phyloP scores from a whole-genome alignment of 106 monocot genomes.

The Apostasia shenzhenica region DNA sequence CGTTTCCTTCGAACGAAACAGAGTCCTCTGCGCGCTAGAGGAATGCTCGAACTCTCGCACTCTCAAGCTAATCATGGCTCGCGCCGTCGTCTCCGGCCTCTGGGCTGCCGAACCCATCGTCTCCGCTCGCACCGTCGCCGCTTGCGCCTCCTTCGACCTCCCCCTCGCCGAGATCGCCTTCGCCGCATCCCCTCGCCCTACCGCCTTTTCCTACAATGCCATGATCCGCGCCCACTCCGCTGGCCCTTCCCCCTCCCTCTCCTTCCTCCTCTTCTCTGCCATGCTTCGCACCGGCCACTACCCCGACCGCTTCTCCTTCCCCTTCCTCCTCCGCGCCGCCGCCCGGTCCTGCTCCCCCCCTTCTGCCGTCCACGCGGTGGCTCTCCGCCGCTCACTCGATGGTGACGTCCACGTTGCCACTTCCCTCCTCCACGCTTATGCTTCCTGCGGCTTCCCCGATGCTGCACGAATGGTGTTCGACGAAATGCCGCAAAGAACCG shows the following conservation, averaged over 20 bases:
- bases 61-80: not conserved
- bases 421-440: conserved; percentile 27
- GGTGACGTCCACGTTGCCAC: conserved; percentile 26
- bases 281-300: conserved; percentile 21
- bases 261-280: conserved; percentile 5
- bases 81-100: conserved; percentile 5
- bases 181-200: conserved; percentile 1
- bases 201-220: conserved; percentile 1
- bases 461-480: conserved; percentile 30
- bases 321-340: conserved; percentile 29
- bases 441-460: conserved; percentile 17
- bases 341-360: conserved; percentile 2
- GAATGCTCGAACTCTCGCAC: not conserved
- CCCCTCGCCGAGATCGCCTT: conserved; percentile 6
- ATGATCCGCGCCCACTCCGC: conserved; percentile 12
- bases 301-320: conserved; percentile 28
- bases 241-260: not conserved
- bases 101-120: conserved; percentile 2
- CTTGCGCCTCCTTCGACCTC: conserved; percentile 3
- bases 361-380: conserved; percentile 1
- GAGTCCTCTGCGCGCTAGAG: not conserved
- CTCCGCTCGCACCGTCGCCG: conserved; percentile 5
- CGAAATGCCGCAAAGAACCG: conserved; percentile 16
- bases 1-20: not conserved
- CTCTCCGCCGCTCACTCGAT: conserved; percentile 3